Evolutionary conservation across 306 rosid genomes (phyloP).

Genomic region (Myrica gale): DNA sequence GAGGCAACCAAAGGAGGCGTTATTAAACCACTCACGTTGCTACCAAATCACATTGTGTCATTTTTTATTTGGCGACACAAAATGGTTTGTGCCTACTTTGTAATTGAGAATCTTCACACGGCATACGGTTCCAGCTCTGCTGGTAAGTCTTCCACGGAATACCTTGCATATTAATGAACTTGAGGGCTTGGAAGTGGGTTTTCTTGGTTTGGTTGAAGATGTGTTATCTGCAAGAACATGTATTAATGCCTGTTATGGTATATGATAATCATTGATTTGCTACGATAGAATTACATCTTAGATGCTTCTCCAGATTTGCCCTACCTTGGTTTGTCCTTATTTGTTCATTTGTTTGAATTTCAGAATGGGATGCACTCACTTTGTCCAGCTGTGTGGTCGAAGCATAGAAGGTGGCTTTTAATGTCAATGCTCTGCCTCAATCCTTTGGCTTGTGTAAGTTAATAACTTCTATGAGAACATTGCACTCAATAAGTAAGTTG

Average conservation of each 20-base stretch:
- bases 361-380: slow-evolving; percentile 97
- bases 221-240: too few relatives aligned
- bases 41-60: neutral
- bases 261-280: neutral
- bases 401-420: slow-evolving; percentile 94
- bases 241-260: neutral
- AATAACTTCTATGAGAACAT: slow-evolving; percentile 25
- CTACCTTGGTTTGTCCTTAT: slow-evolving; percentile 20
- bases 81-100: neutral
- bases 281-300: slow-evolving; percentile 9
- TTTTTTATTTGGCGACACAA: neutral
- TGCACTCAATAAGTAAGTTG: neutral
- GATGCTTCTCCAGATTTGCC: slow-evolving; percentile 3
- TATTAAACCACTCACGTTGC: neutral
- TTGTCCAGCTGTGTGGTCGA: slow-evolving; percentile 99
- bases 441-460: slow-evolving; percentile 93
- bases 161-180: neutral
- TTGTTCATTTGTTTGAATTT: slow-evolving; percentile 23
- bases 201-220: neutral
- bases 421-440: slow-evolving; percentile 96
- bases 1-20: neutral
- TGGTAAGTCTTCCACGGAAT: neutral
- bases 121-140: neutral
- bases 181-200: neutral
- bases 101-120: neutral